Evolutionary conservation across 176 grass and related monocot species (phyloP).

Genomic region (Musa beccarii): DNA sequence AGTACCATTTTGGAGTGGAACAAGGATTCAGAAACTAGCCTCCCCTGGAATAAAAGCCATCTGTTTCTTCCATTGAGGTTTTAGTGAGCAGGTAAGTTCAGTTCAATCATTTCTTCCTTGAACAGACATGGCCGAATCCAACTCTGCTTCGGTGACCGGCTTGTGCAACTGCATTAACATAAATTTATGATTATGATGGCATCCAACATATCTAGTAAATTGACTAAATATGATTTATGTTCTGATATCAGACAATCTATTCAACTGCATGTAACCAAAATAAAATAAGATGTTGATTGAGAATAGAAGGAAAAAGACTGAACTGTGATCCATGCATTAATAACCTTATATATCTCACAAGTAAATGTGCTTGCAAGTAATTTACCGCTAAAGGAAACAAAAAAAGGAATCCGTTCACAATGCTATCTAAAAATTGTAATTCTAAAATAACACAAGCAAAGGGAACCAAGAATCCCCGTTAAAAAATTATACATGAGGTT

Average conservation of each 20-base stretch:
- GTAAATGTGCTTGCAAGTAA: background rate
- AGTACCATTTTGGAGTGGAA: background rate
- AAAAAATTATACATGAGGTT: background rate
- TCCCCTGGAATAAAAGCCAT: background rate
- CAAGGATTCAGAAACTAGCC: background rate
- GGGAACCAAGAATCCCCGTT: background rate
- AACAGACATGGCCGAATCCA: slow-evolving; percentile 34
- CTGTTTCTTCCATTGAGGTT: background rate
- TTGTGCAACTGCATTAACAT: slow-evolving; percentile 76
- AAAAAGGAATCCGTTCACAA: background rate
- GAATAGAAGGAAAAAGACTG: background rate
- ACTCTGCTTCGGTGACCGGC: slow-evolving; percentile 52
- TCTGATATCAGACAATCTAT: background rate
- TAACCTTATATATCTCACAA: background rate
- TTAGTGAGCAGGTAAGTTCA: background rate
- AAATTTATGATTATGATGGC: slow-evolving; percentile 17
- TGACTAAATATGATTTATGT: slow-evolving; percentile 3
- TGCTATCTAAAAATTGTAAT: background rate
- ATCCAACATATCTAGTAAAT: background rate
- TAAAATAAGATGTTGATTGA: background rate
- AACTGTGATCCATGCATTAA: background rate
- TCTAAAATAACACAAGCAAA: background rate
- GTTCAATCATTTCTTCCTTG: slow-evolving; percentile 35
- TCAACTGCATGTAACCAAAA: background rate
- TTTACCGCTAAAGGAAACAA: background rate